Base-by-base conservation (phyloP, 1,139 yeast species). In the Yarrowia galli region DNA sequence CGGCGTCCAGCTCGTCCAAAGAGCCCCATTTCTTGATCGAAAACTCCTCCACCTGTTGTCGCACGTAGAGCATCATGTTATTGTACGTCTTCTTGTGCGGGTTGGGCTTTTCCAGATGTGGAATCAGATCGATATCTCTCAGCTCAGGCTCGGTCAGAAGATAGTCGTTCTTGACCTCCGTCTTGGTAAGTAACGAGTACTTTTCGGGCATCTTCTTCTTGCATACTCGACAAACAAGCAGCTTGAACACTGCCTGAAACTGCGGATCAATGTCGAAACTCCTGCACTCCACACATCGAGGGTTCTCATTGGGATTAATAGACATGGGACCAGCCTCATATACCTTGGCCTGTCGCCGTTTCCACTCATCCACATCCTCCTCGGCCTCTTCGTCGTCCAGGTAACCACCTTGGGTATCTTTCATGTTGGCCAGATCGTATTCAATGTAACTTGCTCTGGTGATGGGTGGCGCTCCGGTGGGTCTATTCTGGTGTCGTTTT, bases 21-120 rank as follows among this genome's bases (percentile, higher is more conserved):
- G 96, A 89, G 1, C 96, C 97, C 99, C 99, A 96, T 78, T 95
- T 95, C 75, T 89, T 88, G 80, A 88, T 91, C 0, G 99, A 97
- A 79, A 84, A 91, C 73, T 89, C 92, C 76, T 96, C 99, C 18
- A 95, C 93, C 74, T 96, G 98, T 73, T 87, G 90, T 69, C 99
- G 81, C 64, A 95, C 79, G 77, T 88, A 96, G 68, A 96, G 81
- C 82, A 92, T 97, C 99, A 96, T 96, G 74, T 96, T 84, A 67
- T 93, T 89, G 78, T 87, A 96, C 0, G 91, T 88, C 3, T 87
- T 86, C 60, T 96, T 92, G 78, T 95, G 97, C 0, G 99, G 99
- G 74, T 96, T 96, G 9, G 97, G 93, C 73, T 93, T 91, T 72
- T 92, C 97, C 70, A 93, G 81, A 71, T 96, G 85, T 9, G 90